Percentiles rank a stretch among this genome's conserved stretches.
These are phyloP conservation scores for Fusarium marasasianum DNA, from an alignment of 2,329 filamentous ascomycete genomes.

Conservation along the genomic window DNA sequence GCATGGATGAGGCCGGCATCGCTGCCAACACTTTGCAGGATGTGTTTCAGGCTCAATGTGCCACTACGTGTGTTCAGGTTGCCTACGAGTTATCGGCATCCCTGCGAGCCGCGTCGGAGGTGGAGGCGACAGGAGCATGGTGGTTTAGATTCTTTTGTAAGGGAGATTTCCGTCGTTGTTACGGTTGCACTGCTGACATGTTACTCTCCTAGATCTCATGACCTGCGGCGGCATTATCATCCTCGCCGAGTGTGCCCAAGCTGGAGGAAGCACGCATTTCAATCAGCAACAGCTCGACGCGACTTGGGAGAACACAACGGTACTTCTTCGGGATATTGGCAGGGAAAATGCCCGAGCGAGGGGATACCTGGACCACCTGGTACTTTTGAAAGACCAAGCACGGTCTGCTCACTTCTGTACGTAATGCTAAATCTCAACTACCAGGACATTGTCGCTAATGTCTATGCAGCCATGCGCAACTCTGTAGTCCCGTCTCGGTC, in stretches of 20 bases:
- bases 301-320: background rate
- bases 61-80: background rate
- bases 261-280: background rate
- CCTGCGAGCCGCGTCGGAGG: background rate
- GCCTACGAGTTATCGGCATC: background rate
- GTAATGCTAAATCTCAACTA: background rate
- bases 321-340: background rate
- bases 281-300: constrained; percentile 1
- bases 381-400: background rate
- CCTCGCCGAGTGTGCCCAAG: background rate
- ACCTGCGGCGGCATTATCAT: background rate
- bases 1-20: accelerated
- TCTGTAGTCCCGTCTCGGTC: background rate
- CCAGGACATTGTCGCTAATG: background rate
- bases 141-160: background rate
- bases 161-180: background rate
- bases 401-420: background rate
- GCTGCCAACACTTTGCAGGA: background rate
- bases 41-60: background rate
- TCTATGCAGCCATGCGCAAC: background rate
- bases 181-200: background rate
- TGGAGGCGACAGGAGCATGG: background rate
- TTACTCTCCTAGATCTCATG: background rate
- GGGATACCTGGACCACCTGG: background rate
- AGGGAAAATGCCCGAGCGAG: background rate